Conservation (phyloP, 345 rosid genomes). For the Physaria fendleri region DNA sequence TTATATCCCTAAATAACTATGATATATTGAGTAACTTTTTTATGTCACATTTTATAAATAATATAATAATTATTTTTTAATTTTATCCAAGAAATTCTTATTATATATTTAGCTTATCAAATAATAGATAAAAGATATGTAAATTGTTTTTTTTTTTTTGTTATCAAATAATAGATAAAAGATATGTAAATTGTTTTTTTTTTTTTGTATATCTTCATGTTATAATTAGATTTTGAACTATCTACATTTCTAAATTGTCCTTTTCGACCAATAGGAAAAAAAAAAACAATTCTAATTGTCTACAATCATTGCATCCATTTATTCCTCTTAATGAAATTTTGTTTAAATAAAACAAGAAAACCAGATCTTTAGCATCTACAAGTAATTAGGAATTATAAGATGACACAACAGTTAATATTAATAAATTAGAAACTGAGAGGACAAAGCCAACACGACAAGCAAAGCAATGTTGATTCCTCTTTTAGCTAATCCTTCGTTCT, state of each 20-base stretch:
- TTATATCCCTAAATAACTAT: no score
- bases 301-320: not conserved
- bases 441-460: conserved; percentile 34
- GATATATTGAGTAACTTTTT: no score
- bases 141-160: no score
- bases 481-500: conserved; percentile 11
- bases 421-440: conserved; percentile 3
- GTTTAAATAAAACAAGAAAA: no score
- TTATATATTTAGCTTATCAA: no score
- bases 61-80: no score
- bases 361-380: not conserved
- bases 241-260: not conserved
- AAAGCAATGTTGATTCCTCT: conserved; percentile 33
- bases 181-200: no score
- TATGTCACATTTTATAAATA: no score
- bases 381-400: not conserved
- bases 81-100: no score
- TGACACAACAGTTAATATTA: not conserved
- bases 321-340: no score
- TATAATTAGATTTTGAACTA: not conserved
- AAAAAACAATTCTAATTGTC: not conserved
- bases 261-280: not conserved
- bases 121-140: no score
- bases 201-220: not conserved
- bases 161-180: no score